Conservation (phyloP, 2,329 filamentous ascomycete species). For the Pyrenochaeta sp. region DNA sequence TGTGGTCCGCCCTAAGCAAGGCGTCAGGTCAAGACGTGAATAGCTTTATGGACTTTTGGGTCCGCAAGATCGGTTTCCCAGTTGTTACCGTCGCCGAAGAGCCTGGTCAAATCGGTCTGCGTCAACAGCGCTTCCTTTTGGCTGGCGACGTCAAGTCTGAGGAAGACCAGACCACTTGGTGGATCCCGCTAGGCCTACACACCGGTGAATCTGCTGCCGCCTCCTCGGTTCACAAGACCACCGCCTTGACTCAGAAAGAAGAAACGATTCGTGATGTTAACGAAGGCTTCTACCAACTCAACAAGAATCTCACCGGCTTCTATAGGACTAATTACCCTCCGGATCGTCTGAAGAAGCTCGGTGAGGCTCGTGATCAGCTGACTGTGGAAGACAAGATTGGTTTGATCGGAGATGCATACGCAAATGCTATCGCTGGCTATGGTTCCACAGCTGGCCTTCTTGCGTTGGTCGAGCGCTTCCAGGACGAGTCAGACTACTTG, state of each 20-base stretch:
- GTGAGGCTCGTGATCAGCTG: constrained; percentile 77
- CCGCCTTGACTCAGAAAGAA: constrained; percentile 78
- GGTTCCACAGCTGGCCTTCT: constrained; percentile 83
- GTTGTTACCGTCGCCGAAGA: constrained; percentile 87
- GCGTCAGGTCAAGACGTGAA: constrained; percentile 88
- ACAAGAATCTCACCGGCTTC: constrained; percentile 86
- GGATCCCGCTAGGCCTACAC: constrained; percentile 88
- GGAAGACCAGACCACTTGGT: constrained; percentile 93
- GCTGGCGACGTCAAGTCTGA: constrained; percentile 90
- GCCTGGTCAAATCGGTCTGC: constrained; percentile 79
- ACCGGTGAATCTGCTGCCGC: constrained; percentile 68
- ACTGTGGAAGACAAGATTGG: constrained; percentile 91
- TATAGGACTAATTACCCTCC: constrained; percentile 94
- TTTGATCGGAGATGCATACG: constrained; percentile 86
- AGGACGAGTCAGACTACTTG: constrained; percentile 80
- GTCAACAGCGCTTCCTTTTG: constrained; percentile 88
- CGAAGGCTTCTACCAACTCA: constrained; percentile 90
- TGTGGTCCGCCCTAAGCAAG: constrained; percentile 88
- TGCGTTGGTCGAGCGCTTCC: constrained; percentile 84
- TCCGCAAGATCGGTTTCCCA: constrained; percentile 93
- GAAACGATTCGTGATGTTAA: constrained; percentile 79
- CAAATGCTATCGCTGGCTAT: constrained; percentile 87
- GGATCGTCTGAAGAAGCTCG: constrained; percentile 81
- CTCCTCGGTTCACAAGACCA: constrained; percentile 67
- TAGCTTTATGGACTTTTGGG: constrained; percentile 92